Percentiles rank a stretch among this genome's conserved stretches.
These are phyloP conservation scores for Emydomyces testavorans DNA, from an alignment of 2,329 filamentous ascomycete genomes.

Conservation along the genomic window DNA sequence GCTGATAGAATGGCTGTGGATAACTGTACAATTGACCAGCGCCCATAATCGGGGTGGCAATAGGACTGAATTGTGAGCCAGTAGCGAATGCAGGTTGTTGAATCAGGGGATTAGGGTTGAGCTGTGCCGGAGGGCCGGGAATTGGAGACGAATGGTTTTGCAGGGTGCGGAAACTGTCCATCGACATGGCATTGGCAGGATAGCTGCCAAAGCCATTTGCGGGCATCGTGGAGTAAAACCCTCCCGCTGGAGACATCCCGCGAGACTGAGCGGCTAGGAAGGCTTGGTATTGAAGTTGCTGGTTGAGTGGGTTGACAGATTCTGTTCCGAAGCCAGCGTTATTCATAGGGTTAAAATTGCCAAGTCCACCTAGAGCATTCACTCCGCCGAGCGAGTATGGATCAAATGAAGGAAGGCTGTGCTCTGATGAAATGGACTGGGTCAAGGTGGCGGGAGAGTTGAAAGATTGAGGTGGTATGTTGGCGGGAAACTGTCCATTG, in stretches of 20 bases:
- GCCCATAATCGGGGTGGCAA: constrained; percentile 26
- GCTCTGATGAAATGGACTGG: constrained; percentile 29
- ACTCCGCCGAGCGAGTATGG: constrained; percentile 30
- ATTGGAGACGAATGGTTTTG: constrained; percentile 30
- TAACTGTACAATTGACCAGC: constrained; percentile 41
- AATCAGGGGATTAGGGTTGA: constrained; percentile 36
- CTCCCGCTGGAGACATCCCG: constrained; percentile 30
- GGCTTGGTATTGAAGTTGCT: constrained; percentile 48
- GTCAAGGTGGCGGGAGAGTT: constrained; percentile 24
- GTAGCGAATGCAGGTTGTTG: constrained; percentile 37
- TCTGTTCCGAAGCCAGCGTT: constrained; percentile 27
- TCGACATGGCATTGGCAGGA: constrained; percentile 27
- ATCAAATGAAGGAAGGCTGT: constrained; percentile 29
- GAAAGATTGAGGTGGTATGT: constrained; percentile 27
- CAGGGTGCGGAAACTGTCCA: constrained; percentile 34
- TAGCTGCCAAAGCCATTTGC: constrained; percentile 35
- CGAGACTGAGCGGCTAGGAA: constrained; percentile 40
- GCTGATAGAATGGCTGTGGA: constrained; percentile 40
- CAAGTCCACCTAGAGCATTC: constrained; percentile 23
- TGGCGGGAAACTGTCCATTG: constrained; percentile 30
- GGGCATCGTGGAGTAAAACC: constrained; percentile 36
- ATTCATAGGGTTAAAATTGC: constrained; percentile 7
- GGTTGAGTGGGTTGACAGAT: constrained; percentile 32
- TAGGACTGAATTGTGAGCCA: constrained; percentile 34
- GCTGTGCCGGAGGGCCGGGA: constrained; percentile 26